Evolutionary conservation across 306 rosid genomes (phyloP).

Genomic region (Luffa acutangula): DNA sequence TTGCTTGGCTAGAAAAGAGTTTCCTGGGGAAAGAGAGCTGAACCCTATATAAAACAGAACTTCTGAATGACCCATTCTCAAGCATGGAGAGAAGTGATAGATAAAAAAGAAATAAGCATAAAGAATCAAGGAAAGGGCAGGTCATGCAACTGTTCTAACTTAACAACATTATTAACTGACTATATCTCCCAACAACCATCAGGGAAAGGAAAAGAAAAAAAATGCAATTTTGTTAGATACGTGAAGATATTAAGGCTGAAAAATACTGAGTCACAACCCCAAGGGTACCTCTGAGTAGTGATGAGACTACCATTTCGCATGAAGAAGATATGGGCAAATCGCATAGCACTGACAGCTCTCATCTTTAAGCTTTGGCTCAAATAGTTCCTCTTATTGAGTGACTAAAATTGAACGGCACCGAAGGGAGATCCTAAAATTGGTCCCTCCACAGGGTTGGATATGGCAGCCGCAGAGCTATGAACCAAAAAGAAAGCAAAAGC

Average conservation of each 20-base stretch:
- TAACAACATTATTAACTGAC: not conserved
- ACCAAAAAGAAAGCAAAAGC: not conserved
- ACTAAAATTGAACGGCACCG: not conserved
- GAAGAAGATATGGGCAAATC: not conserved
- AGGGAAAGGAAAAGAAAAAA: not conserved
- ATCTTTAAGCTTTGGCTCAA: not conserved
- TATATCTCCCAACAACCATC: not conserved
- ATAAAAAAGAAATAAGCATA: not conserved
- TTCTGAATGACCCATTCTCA: not conserved
- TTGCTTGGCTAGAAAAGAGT: conserved; percentile 44
- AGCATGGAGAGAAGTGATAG: not conserved
- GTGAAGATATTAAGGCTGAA: not conserved
- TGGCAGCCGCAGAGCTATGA: not conserved
- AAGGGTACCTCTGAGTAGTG: conserved; percentile 4
- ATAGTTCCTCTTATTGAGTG: not conserved
- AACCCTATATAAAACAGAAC: conserved; percentile 29
- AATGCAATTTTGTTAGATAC: not conserved
- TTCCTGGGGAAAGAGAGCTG: conserved; percentile 36
- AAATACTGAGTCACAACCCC: not conserved
- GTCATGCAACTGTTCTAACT: not conserved
- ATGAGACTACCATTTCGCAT: not conserved
- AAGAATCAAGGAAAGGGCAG: not conserved
- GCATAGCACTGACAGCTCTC: not conserved
- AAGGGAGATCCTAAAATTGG: not conserved
- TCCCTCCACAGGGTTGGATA: not conserved